phyloP scores from a whole-genome alignment of 1,139 yeast species.

The Nakaseomyces delphensis region DNA sequence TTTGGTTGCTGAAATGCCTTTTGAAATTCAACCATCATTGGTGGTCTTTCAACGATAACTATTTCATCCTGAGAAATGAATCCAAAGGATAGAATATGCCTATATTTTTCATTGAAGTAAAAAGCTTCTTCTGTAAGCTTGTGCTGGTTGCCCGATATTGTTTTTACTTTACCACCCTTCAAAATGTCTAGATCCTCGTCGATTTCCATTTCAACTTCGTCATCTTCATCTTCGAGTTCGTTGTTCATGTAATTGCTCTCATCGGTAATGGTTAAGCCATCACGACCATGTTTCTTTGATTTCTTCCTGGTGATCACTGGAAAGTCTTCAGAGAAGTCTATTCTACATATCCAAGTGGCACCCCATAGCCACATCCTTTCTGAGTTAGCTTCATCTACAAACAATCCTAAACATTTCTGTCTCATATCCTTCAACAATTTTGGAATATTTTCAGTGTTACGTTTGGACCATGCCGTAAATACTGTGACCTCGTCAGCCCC shows the following conservation, averaged over 20 bases:
- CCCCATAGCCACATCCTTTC: constrained; percentile 78
- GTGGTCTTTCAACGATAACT: constrained; percentile 71
- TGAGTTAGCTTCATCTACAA: constrained; percentile 34
- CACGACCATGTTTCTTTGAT: constrained; percentile 51
- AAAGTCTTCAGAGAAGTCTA: constrained; percentile 57
- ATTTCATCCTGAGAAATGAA: constrained; percentile 50
- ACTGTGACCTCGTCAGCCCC: constrained; percentile 29
- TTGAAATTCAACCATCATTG: constrained; percentile 38
- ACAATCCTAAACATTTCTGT: constrained; percentile 71
- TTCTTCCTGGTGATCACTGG: constrained; percentile 39
- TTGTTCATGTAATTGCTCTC: constrained; percentile 29
- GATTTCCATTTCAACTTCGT: constrained; percentile 31
- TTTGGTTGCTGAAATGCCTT: constrained; percentile 75
- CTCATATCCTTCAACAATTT: constrained; percentile 47
- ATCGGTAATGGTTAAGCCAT: constrained; percentile 47
- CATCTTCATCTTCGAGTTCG: constrained; percentile 28
- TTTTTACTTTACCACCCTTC: constrained; percentile 15
- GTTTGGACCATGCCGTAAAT: constrained; percentile 72
- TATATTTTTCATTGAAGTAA: constrained; percentile 71
- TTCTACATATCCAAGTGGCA: constrained; percentile 69
- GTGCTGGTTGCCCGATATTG: constrained; percentile 31
- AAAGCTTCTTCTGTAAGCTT: constrained; percentile 40
- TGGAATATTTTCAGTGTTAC: constrained; percentile 70
- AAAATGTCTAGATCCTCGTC: constrained; percentile 9
- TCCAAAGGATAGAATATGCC: constrained; percentile 61